Conservation (phyloP, 2,329 filamentous ascomycete species). For the Alternaria triticimaculans region DNA sequence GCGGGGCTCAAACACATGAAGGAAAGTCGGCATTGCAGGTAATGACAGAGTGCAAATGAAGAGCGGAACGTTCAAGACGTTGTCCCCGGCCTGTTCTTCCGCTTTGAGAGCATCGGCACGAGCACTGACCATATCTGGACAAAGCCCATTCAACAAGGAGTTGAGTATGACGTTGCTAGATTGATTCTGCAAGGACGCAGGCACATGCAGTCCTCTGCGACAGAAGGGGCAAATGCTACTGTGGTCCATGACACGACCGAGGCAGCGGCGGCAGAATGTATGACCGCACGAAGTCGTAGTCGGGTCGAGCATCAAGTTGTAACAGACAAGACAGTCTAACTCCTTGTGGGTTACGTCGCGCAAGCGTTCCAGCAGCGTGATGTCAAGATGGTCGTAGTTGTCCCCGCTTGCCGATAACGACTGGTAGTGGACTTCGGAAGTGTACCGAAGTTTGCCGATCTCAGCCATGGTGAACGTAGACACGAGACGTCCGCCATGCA, state of each 20-base stretch:
- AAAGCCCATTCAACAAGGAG: slow-evolving; percentile 71
- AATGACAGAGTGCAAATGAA: slow-evolving; percentile 86
- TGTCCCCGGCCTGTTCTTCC: slow-evolving; percentile 63
- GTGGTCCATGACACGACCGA: slow-evolving; percentile 78
- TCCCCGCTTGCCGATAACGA: slow-evolving; percentile 47
- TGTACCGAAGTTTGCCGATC: slow-evolving; percentile 64
- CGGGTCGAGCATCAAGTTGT: slow-evolving; percentile 79
- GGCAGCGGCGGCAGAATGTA: slow-evolving; percentile 83
- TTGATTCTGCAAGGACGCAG: slow-evolving; percentile 57
- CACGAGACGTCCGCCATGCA: slow-evolving; percentile 66
- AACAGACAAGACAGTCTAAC: slow-evolving; percentile 89
- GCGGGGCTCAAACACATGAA: slow-evolving; percentile 91
- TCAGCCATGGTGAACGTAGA: slow-evolving; percentile 72
- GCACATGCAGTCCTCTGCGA: slow-evolving; percentile 67
- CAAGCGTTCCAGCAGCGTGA: slow-evolving; percentile 62
- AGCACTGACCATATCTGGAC: slow-evolving; percentile 66
- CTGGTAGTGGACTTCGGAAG: slow-evolving; percentile 62
- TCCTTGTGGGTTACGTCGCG: slow-evolving; percentile 70
- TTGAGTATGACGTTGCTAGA: slow-evolving; percentile 69
- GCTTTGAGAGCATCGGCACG: slow-evolving; percentile 63
- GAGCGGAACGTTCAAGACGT: slow-evolving; percentile 66
- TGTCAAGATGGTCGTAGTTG: slow-evolving; percentile 53
- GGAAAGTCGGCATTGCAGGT: slow-evolving; percentile 79
- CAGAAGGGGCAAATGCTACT: slow-evolving; percentile 82
- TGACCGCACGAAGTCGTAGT: slow-evolving; percentile 87